phyloP scores from a whole-genome alignment of 139 green algal genomes.

The Marvania coccoides region DNA sequence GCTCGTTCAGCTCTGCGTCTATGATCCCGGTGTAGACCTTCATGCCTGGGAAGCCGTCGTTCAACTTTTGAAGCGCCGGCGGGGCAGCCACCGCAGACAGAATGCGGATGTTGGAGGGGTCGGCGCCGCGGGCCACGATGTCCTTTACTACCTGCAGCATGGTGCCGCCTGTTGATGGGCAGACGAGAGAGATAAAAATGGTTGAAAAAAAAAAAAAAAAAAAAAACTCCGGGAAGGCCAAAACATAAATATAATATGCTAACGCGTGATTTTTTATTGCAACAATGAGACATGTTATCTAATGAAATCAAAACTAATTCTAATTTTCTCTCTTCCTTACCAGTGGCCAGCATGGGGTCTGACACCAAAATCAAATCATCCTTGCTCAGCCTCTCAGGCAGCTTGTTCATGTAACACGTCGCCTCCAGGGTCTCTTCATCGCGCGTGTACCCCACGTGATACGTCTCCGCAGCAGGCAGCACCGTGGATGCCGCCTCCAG shows the following conservation, averaged over 20 bases:
- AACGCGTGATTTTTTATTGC: no score
- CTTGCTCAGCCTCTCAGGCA: constrained; percentile 55
- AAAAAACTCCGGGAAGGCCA: neutral
- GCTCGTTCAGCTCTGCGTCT: constrained; percentile 83
- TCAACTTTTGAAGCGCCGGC: constrained; percentile 67
- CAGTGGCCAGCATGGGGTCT: constrained; percentile 91
- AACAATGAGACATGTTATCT: no score
- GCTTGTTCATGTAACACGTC: constrained; percentile 88
- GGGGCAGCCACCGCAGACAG: constrained; percentile 61
- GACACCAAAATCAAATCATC: constrained; percentile 75
- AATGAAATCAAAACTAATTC: no score
- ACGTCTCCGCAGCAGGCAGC: constrained; percentile 70
- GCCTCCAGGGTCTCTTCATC: constrained; percentile 83
- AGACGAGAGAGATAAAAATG: neutral
- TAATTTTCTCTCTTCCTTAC: neutral
- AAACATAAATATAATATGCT: no score
- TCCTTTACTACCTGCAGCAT: constrained; percentile 65
- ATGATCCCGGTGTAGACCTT: constrained; percentile 86
- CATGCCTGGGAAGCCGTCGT: constrained; percentile 64
- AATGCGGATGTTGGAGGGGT: constrained; percentile 67
- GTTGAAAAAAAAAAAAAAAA: constrained; percentile 20
- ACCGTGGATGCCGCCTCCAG: constrained; percentile 72
- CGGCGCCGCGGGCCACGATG: constrained; percentile 61
- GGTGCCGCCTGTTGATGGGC: constrained; percentile 52
- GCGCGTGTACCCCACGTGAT: constrained; percentile 83